Conservation (phyloP, 2,329 filamentous ascomycete genomes). For the Diplodia corticola region DNA sequence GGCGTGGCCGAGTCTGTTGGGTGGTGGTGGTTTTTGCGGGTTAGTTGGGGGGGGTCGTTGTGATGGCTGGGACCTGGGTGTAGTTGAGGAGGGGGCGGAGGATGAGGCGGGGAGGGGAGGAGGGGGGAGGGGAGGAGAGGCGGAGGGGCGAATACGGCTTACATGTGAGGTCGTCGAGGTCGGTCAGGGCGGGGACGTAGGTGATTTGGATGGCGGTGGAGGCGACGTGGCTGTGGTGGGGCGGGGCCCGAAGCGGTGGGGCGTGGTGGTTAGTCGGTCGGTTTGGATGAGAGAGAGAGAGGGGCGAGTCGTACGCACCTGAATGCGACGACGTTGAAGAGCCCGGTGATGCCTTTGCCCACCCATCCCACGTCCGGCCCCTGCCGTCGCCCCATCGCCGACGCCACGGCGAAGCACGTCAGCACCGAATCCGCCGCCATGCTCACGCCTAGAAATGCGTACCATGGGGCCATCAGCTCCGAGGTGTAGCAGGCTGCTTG, state of each 20-base stretch:
- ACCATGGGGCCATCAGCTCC: neutral
- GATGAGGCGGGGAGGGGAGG: too few relatives aligned
- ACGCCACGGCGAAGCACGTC: neutral
- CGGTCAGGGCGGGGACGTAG: neutral
- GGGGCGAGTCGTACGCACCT: neutral
- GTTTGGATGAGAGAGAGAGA: too few relatives aligned
- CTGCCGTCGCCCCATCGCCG: neutral
- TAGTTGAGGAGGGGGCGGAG: neutral
- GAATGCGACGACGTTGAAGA: neutral
- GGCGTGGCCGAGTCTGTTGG: neutral
- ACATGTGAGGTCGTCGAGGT: conserved; percentile 9
- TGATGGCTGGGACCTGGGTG: too few relatives aligned
- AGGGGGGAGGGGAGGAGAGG: neutral
- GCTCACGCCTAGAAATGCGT: neutral
- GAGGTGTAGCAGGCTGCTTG: neutral
- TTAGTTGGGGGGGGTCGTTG: too few relatives aligned
- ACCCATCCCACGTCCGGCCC: neutral
- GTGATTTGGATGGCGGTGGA: neutral
- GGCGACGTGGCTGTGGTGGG: conserved; percentile 1
- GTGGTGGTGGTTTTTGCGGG: neutral
- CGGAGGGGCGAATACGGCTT: neutral
- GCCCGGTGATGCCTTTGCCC: neutral
- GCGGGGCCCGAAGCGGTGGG: too few relatives aligned
- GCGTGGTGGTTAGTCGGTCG: too few relatives aligned
- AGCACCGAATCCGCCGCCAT: neutral